Percentiles rank a stretch among this genome's conserved stretches.
Conservation (phyloP, 805 yeast genomes). For the Kodamaea jinghongensis region DNA sequence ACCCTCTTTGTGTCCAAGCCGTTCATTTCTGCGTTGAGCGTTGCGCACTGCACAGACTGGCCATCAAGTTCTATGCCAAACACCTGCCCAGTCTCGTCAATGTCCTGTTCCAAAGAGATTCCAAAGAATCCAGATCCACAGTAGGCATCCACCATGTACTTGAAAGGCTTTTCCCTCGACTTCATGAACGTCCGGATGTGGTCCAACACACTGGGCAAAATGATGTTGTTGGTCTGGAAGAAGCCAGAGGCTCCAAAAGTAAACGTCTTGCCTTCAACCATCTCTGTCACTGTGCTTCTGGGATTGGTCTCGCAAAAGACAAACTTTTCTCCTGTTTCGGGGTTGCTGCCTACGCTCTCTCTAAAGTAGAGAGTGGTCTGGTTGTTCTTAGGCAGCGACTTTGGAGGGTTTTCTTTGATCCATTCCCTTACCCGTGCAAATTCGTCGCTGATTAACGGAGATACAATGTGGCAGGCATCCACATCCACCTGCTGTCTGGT, state of each 20-base stretch:
- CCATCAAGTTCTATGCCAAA: constrained; percentile 42
- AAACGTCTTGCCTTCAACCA: constrained; percentile 33
- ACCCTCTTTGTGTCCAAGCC: constrained; percentile 30
- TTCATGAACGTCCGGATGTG: constrained; percentile 24
- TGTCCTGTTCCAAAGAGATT: constrained; percentile 29
- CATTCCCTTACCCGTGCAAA: constrained; percentile 16
- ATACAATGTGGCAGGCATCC: constrained; percentile 36
- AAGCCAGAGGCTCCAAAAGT: constrained; percentile 40
- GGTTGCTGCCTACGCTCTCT: constrained; percentile 30
- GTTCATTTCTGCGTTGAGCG: constrained; percentile 38
- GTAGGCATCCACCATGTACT: constrained; percentile 40
- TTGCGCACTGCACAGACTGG: constrained; percentile 33
- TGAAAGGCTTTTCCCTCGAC: constrained; percentile 11
- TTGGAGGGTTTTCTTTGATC: constrained; percentile 7
- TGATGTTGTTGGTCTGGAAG: constrained; percentile 39
- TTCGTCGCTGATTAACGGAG: constrained; percentile 26
- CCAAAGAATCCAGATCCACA: constrained; percentile 49
- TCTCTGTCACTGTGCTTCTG: constrained; percentile 31
- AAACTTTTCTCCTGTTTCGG: constrained; percentile 27
- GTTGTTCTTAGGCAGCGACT: constrained; percentile 6
- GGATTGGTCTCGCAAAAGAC: constrained; percentile 26
- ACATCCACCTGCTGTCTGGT: constrained; percentile 29
- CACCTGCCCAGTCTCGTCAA: constrained; percentile 31
- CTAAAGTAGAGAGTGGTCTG: constrained; percentile 27
- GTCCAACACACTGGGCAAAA: constrained; percentile 34